These are phyloP conservation scores for Lolium rigidum DNA, from an alignment of 176 grass and related monocot genomes.

Conservation along the genomic window DNA sequence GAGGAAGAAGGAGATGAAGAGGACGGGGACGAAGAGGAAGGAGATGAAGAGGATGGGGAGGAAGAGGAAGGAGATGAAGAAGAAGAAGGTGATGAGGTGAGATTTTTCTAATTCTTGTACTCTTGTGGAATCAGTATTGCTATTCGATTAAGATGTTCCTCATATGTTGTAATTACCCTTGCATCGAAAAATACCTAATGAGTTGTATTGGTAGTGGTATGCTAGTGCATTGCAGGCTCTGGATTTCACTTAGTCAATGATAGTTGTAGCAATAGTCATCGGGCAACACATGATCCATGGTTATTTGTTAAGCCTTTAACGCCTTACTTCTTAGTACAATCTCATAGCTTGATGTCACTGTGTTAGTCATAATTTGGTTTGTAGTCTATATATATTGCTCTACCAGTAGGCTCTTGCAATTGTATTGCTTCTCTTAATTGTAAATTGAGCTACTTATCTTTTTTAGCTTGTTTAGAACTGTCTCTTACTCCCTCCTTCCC, in stretches of 20 bases:
- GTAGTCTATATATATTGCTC: too few relatives aligned
- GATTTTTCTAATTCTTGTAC: neutral
- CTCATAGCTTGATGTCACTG: neutral
- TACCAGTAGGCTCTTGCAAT: too few relatives aligned
- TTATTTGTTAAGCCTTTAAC: neutral
- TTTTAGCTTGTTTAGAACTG: too few relatives aligned
- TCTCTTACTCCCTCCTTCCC: too few relatives aligned
- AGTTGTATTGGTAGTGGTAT: neutral
- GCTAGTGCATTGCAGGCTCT: neutral
- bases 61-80: conserved; percentile 15
- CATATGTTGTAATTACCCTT: neutral
- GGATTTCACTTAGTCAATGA: neutral
- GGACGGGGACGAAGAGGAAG: conserved; percentile 21
- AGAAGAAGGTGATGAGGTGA: conserved; percentile 51
- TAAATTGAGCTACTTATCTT: too few relatives aligned
- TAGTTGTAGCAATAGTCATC: neutral
- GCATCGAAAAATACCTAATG: too few relatives aligned
- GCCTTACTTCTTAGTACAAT: neutral
- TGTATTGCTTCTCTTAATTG: too few relatives aligned
- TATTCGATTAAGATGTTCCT: neutral
- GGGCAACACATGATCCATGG: neutral
- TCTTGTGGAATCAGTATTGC: neutral
- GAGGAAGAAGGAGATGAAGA: neutral
- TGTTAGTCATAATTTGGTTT: neutral
- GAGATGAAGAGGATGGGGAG: conserved; percentile 3